These are phyloP conservation scores for Apiotrichum sp. DNA, from an alignment of 1,284 basidiomycete species.

Conservation along the genomic window DNA sequence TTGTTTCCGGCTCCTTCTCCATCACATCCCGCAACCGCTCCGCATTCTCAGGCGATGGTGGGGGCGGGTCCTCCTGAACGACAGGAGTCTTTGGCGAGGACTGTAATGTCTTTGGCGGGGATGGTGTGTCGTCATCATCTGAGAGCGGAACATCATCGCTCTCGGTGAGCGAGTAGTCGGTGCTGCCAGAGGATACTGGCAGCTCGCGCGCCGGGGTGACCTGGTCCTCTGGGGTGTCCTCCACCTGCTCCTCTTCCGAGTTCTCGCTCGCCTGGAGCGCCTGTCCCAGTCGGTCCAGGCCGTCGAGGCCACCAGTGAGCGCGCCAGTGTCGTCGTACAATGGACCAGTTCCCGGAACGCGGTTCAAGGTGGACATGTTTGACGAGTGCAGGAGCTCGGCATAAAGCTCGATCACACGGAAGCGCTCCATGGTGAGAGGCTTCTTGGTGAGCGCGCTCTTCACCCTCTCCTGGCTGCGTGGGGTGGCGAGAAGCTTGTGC, in stretches of 20 bases:
- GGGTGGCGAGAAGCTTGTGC: conserved; percentile 64
- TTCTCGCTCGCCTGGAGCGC: conserved; percentile 57
- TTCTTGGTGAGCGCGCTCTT: conserved; percentile 64
- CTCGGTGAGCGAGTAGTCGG: conserved; percentile 50
- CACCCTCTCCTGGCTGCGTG: conserved; percentile 64
- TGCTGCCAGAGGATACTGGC: conserved; percentile 54
- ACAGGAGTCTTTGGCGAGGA: conserved; percentile 1
- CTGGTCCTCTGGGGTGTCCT: conserved; percentile 53
- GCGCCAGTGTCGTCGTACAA: conserved; percentile 75
- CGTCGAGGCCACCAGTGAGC: conserved; percentile 69
- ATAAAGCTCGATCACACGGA: conserved; percentile 94
- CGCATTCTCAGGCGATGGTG: conserved; percentile 33
- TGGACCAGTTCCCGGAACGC: conserved; percentile 60
- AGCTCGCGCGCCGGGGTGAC: conserved; percentile 60
- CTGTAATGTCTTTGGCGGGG: neutral
- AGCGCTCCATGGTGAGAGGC: conserved; percentile 90
- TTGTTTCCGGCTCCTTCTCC: conserved; percentile 17
- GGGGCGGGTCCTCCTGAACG: conserved; percentile 23
- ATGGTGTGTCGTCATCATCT: conserved; percentile 53
- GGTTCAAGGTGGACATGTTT: conserved; percentile 94
- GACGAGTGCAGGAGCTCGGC: conserved; percentile 96
- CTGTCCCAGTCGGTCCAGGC: conserved; percentile 72
- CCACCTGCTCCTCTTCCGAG: conserved; percentile 37
- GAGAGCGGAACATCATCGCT: conserved; percentile 65
- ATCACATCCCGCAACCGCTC: conserved; percentile 37